Evolutionary conservation across 495 filamentous ascomycete species (phyloP).

Genomic region (Penicillium lividum): DNA sequence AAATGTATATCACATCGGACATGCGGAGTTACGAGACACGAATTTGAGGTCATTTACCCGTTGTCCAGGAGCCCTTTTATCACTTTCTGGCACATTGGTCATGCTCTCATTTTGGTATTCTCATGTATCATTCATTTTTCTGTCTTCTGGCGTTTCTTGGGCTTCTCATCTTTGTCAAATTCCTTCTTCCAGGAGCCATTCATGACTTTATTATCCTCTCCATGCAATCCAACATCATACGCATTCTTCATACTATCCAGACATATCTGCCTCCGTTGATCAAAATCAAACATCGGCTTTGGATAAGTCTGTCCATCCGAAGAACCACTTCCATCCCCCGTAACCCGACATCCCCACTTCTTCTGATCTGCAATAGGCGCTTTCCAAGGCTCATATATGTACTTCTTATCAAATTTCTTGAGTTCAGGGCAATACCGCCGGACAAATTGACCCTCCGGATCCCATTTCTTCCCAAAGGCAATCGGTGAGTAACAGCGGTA

Average conservation of each 20-base stretch:
- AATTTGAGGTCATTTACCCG: slow-evolving; percentile 1
- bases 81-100: background rate
- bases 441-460: slow-evolving; percentile 61
- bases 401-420: slow-evolving; percentile 58
- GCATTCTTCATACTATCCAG: slow-evolving; percentile 65
- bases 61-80: background rate
- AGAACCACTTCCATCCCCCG: slow-evolving; percentile 47
- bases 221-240: slow-evolving; percentile 61
- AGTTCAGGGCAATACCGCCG: slow-evolving; percentile 64
- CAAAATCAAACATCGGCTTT: slow-evolving; percentile 73
- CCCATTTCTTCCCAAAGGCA: slow-evolving; percentile 68
- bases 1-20: slow-evolving; percentile 13
- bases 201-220: slow-evolving; percentile 56
- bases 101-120: background rate
- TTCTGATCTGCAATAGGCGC: slow-evolving; percentile 62
- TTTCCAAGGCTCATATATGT: slow-evolving; percentile 75
- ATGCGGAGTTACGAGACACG: slow-evolving; percentile 12
- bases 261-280: slow-evolving; percentile 56
- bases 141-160: slow-evolving; percentile 23
- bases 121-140: slow-evolving; percentile 6
- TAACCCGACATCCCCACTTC: slow-evolving; percentile 56
- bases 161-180: slow-evolving; percentile 41
- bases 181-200: slow-evolving; percentile 62
- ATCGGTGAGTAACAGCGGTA: slow-evolving; percentile 67
- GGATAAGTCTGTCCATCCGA: slow-evolving; percentile 55